Base-by-base conservation (phyloP, 805 yeast genomes). In the Komagataella kurtzmanii region DNA sequence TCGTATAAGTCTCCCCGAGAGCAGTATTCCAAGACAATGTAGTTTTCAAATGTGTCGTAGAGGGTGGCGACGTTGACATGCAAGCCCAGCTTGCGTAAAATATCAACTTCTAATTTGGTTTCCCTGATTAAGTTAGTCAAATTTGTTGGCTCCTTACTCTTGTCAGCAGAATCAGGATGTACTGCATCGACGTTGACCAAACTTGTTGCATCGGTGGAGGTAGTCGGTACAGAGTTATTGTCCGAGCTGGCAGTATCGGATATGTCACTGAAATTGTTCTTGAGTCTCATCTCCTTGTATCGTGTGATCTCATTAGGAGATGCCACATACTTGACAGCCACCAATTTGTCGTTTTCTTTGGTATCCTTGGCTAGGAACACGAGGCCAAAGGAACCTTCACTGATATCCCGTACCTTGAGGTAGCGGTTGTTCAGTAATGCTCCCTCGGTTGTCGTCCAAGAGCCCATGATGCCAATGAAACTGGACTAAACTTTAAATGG, bases 381-480 rank as follows among this genome's bases (percentile, higher is more conserved):
- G 48, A 85, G 77, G 50, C 98, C 98, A 65, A 88, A 91, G 0
- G 97, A 88, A 30, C 98, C 98, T 65, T 88, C 90, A 61, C 90
- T 87, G 54, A 91, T 78, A 61, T 82, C 87, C 53, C 79, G 80
- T 19, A 88, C 73, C 58, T 83, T 83, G 53, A 71, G 69, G 68
- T 88, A 91, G 52, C 85, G 72, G 51, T 72, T 72, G 54, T 81
- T 75, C 52, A 88, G 70, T 47, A 85, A 71, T 17, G 60, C 65
- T n/a, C 71, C 72, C 17, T 61, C 55, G 10, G 40, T 30, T 14
- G 40, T 30, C 8, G 40, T 30, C 40, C 40, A 30, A 30, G 40
- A 30, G 40, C 40, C 40, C 40, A 30, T 30, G 40, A 30, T 14
- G 40, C 40, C 40, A 10, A 30, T 14, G 40, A 30, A 30, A 30